These are phyloP conservation scores for Colletotrichum karsti DNA, from an alignment of 2,329 filamentous ascomycete species.

Conservation along the genomic window DNA sequence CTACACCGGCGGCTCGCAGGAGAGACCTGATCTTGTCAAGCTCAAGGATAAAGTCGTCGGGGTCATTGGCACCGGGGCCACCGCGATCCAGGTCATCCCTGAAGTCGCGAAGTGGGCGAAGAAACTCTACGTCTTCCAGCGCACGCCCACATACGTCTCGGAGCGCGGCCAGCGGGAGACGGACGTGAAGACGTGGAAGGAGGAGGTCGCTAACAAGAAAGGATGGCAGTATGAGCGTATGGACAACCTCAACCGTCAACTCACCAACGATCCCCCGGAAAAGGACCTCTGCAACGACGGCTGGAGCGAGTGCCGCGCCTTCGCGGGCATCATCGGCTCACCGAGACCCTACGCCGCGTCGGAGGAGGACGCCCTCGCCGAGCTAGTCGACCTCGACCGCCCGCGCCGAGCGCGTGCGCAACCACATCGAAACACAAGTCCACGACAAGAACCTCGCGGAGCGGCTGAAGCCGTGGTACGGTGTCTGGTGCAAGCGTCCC, in stretches of 20 bases:
- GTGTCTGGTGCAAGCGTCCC: conserved; percentile 69
- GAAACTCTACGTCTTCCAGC: conserved; percentile 62
- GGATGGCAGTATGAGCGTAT: conserved; percentile 56
- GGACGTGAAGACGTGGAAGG: conserved; percentile 41
- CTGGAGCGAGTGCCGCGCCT: conserved; percentile 50
- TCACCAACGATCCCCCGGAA: conserved; percentile 42
- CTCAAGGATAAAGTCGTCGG: conserved; percentile 55
- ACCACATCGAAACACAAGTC: conserved; percentile 56
- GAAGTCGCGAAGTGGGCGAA: conserved; percentile 55
- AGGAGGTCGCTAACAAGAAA: conserved; percentile 38
- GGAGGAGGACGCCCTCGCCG: conserved; percentile 35
- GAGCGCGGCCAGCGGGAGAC: conserved; percentile 46
- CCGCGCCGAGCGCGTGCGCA: conserved; percentile 50
- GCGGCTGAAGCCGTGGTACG: conserved; percentile 66
- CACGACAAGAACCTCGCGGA: conserved; percentile 57
- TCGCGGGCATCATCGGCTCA: conserved; percentile 47
- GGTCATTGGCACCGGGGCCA: conserved; percentile 59
- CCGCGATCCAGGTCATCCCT: conserved; percentile 53
- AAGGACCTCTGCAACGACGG: conserved; percentile 56
- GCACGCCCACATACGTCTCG: conserved; percentile 55
- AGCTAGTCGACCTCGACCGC: conserved; percentile 53
- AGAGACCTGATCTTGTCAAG: conserved; percentile 49
- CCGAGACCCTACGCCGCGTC: conserved; percentile 43
- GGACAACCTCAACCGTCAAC: conserved; percentile 46
- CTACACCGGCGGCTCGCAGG: conserved; percentile 47